phyloP scores from a whole-genome alignment of 805 yeast genomes.

The Candida sphagnicola region DNA sequence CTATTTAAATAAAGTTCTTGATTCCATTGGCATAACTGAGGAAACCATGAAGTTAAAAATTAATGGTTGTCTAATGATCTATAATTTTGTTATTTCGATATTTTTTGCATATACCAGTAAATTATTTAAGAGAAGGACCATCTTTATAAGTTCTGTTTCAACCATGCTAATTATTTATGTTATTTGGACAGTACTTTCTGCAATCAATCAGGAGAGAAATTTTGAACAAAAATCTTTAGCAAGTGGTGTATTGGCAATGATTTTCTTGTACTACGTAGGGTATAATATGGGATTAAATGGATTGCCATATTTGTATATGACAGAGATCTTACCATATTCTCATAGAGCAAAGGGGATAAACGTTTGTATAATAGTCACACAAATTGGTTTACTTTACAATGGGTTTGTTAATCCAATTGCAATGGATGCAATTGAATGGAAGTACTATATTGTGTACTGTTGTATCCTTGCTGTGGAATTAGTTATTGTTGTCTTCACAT shows the following conservation, averaged over 20 bases:
- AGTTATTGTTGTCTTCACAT: conserved; percentile 19
- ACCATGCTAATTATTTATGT: conserved; percentile 14
- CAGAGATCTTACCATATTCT: conserved; percentile 30
- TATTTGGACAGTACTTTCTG: conserved; percentile 33
- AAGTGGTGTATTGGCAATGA: conserved; percentile 48
- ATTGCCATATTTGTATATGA: conserved; percentile 25
- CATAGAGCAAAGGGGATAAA: conserved; percentile 31
- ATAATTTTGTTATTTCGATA: conserved; percentile 34
- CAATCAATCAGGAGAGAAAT: conserved; percentile 39
- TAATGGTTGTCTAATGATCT: conserved; percentile 49
- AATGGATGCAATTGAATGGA: conserved; percentile 31
- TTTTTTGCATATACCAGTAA: conserved; percentile 16
- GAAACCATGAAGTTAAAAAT: conserved; percentile 42
- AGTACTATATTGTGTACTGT: conserved; percentile 31
- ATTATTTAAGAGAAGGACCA: conserved; percentile 23
- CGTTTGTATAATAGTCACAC: conserved; percentile 15
- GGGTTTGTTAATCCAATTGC: conserved; percentile 20
- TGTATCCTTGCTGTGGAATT: conserved; percentile 23
- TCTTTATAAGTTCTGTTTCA: conserved; percentile 22
- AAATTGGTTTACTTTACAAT: conserved; percentile 14
- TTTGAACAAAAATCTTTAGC: conserved; percentile 38
- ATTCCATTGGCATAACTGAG: conserved; percentile 51
- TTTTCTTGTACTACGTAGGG: conserved; percentile 35
- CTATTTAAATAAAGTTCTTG: conserved; percentile 47
- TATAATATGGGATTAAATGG: conserved; percentile 27